These are phyloP conservation scores for Cadophora luteo-olivacea DNA, from an alignment of 2,329 filamentous ascomycete genomes.

Conservation along the genomic window DNA sequence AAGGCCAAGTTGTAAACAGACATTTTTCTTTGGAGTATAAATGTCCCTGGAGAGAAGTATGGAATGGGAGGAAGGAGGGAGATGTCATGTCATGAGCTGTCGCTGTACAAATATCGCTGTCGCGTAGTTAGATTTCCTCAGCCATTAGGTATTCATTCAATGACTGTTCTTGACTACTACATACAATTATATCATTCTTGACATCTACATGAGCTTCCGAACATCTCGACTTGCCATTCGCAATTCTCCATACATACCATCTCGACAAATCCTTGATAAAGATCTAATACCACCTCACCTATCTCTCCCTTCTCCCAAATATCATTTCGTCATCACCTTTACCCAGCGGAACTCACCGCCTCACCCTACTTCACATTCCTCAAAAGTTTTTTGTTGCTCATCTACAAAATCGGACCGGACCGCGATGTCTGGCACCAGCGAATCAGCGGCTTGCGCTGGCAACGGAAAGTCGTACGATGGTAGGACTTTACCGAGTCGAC, in stretches of 20 bases:
- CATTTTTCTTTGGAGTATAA: not conserved
- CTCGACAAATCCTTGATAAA: no score
- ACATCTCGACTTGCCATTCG: no score
- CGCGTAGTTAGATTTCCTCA: constrained; percentile 4
- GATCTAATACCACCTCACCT: no score
- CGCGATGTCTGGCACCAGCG: not conserved
- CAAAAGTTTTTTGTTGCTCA: constrained; percentile 13
- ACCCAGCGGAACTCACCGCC: not conserved
- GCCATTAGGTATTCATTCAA: constrained; percentile 1
- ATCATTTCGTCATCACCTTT: no score
- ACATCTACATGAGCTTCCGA: no score
- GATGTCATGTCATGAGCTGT: not conserved
- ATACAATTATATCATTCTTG: no score
- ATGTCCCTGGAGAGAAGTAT: not conserved
- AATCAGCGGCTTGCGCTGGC: not conserved
- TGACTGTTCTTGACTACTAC: constrained; percentile 5
- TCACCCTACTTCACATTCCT: not conserved
- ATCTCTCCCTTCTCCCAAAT: no score
- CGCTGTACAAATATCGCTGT: constrained; percentile 7
- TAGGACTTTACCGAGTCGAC: constrained; percentile 1
- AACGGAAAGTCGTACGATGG: constrained; percentile 3
- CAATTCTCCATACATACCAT: no score
- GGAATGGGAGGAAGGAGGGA: not conserved
- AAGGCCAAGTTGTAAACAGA: constrained; percentile 82
- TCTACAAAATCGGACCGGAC: constrained; percentile 9